phyloP scores from a whole-genome alignment of 2,329 filamentous ascomycete species.

The Hypocreales sp. region DNA sequence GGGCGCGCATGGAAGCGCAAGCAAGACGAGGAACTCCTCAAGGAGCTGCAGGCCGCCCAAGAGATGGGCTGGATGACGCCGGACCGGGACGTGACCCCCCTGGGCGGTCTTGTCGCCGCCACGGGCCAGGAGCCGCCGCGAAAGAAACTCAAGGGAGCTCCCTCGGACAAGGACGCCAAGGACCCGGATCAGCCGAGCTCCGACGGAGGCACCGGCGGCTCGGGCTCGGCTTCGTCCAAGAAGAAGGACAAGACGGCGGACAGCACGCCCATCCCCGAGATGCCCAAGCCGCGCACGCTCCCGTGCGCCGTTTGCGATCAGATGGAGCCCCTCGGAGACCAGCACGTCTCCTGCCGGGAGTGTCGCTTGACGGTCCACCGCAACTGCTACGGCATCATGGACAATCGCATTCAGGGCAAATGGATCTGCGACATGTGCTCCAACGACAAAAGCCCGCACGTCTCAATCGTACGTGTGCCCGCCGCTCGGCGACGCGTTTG shows the following conservation, averaged over 20 bases:
- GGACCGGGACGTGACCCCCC: slow-evolving; percentile 25
- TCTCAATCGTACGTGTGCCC: slow-evolving; percentile 60
- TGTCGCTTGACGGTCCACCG: slow-evolving; percentile 87
- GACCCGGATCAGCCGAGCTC: slow-evolving; percentile 31
- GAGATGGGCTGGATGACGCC: slow-evolving; percentile 33
- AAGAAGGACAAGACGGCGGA: slow-evolving; percentile 44
- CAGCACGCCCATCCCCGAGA: slow-evolving; percentile 52
- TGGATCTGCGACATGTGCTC: slow-evolving; percentile 95
- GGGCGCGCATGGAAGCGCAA: slow-evolving; percentile 75
- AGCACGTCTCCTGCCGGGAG: slow-evolving; percentile 66
- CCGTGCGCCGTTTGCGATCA: slow-evolving; percentile 77
- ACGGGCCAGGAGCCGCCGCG: slow-evolving; percentile 36
- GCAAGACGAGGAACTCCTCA: slow-evolving; percentile 80
- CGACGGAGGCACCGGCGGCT: slow-evolving; percentile 27
- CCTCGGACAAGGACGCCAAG: slow-evolving; percentile 23
- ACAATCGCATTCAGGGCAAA: slow-evolving; percentile 55
- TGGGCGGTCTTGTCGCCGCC: slow-evolving; percentile 13
- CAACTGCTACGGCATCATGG: slow-evolving; percentile 74
- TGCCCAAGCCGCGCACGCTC: slow-evolving; percentile 61
- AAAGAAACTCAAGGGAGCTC: slow-evolving; percentile 46
- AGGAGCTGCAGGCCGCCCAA: slow-evolving; percentile 52
- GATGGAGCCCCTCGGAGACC: slow-evolving; percentile 54
- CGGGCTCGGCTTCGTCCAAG: slow-evolving; percentile 23
- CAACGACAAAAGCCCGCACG: slow-evolving; percentile 82
- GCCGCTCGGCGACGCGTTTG: no score